Percentiles rank a stretch among this genome's conserved stretches.
phyloP scores from a whole-genome alignment of 257 asterid species.

The Salvia hispanica region DNA sequence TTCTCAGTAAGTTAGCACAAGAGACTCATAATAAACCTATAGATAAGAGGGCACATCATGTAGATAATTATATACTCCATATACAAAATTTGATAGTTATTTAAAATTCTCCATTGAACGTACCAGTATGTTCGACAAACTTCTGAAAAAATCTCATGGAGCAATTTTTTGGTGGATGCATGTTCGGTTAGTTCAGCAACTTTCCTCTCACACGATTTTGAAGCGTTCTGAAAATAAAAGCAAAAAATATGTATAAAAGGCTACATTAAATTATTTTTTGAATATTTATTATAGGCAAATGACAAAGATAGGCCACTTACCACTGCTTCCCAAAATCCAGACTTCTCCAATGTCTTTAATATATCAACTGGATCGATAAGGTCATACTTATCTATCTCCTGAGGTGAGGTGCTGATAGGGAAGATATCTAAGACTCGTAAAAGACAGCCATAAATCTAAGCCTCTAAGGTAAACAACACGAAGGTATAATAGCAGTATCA shows the following conservation, averaged over 20 bases:
- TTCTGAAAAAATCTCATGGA: constrained; percentile 95
- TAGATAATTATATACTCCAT: no score
- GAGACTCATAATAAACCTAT: no score
- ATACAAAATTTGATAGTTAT: no score
- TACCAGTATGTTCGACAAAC: constrained; percentile 91
- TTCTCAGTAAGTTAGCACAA: no score
- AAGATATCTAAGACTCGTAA: constrained; percentile 38
- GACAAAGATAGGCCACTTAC: constrained; percentile 49
- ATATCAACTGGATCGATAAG: constrained; percentile 99
- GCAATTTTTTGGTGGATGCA: constrained; percentile 92
- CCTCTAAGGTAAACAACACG: neutral
- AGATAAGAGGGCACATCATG: no score
- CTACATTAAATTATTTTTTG: constrained; percentile 11
- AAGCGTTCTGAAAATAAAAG: constrained; percentile 65
- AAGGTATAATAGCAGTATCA: constrained; percentile 11
- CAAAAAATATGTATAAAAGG: constrained; percentile 3
- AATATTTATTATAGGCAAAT: constrained; percentile 12
- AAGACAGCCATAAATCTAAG: constrained; percentile 1
- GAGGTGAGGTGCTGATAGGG: constrained; percentile 74
- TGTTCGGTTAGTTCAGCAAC: constrained; percentile 94
- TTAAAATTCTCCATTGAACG: no score
- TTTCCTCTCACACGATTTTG: constrained; percentile 97
- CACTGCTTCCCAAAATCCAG: constrained; percentile 99
- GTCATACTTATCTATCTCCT: constrained; percentile 95
- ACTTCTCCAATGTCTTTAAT: constrained; percentile 89